phyloP scores from a whole-genome alignment of 2,329 filamentous ascomycete genomes.

The Monilinia laxa region DNA sequence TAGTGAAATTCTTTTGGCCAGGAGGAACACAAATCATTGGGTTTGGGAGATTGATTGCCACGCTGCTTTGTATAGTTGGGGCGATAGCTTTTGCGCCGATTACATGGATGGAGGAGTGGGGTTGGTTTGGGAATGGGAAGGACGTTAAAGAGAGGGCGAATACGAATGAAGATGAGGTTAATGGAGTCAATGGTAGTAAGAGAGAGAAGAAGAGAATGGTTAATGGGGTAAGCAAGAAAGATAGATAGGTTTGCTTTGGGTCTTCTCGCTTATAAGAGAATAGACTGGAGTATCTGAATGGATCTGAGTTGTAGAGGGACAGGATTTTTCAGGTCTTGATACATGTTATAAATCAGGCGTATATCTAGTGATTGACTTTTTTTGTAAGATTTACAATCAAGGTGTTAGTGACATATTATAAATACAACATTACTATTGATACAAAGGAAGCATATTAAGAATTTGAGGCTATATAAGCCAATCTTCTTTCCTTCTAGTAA shows the following conservation, averaged over 20 bases:
- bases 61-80: slow-evolving; percentile 62
- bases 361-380: no score
- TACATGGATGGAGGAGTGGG: slow-evolving; percentile 49
- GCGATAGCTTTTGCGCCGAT: slow-evolving; percentile 52
- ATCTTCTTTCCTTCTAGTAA: no score
- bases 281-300: background rate
- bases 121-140: slow-evolving; percentile 23
- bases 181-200: background rate
- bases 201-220: background rate
- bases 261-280: no score
- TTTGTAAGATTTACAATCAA: background rate
- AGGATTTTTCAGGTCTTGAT: background rate
- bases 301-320: no score
- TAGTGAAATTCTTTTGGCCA: slow-evolving; percentile 68
- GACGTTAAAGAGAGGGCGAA: background rate
- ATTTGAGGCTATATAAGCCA: no score
- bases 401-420: background rate
- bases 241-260: background rate
- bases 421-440: background rate
- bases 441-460: background rate
- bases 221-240: background rate
- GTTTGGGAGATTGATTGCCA: slow-evolving; percentile 52
- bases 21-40: slow-evolving; percentile 57
- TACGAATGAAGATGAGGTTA: background rate
- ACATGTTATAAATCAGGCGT: no score